A percentile compares a stretch with the other conserved stretches of the same genome.
Conservation (phyloP, 2,329 filamentous ascomycete species). For the Didymella lethalis region DNA sequence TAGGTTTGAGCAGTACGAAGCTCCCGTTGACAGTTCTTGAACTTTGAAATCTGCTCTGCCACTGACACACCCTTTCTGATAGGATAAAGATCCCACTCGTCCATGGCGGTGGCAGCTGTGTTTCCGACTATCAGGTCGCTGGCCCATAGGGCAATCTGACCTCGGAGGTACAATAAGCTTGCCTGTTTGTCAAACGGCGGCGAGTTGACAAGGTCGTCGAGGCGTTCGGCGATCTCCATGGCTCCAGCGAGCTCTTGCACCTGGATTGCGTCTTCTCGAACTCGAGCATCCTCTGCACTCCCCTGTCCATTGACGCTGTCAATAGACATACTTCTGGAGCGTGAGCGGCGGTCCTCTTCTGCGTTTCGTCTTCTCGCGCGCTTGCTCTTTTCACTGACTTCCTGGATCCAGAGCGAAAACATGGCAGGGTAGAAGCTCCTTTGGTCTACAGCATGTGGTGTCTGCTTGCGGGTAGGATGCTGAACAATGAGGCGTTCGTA, state of each 20-base stretch:
- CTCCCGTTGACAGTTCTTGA: slow-evolving; percentile 32
- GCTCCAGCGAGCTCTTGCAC: slow-evolving; percentile 65
- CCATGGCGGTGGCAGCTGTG: slow-evolving; percentile 15
- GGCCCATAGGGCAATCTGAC: slow-evolving; percentile 77
- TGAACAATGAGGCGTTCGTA: slow-evolving; percentile 81
- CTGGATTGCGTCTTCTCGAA: slow-evolving; percentile 51
- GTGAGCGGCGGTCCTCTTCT: slow-evolving; percentile 10
- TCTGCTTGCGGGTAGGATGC: slow-evolving; percentile 70
- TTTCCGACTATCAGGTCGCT: slow-evolving; percentile 67
- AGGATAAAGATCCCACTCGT: slow-evolving; percentile 28
- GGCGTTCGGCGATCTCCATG: slow-evolving; percentile 68
- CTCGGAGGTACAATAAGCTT: slow-evolving; percentile 74
- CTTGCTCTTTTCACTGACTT: slow-evolving; percentile 68
- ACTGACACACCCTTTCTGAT: neutral
- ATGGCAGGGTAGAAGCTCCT: slow-evolving; percentile 83
- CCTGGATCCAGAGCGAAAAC: slow-evolving; percentile 82
- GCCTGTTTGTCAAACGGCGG: slow-evolving; percentile 74
- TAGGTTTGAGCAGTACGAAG: slow-evolving; percentile 33
- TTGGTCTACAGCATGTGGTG: slow-evolving; percentile 68
- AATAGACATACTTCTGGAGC: slow-evolving; percentile 26
- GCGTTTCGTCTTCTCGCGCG: slow-evolving; percentile 36
- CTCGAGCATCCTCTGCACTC: slow-evolving; percentile 15
- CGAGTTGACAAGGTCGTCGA: slow-evolving; percentile 75
- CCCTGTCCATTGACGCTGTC: slow-evolving; percentile 16
- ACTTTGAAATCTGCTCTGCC: slow-evolving; percentile 24